Evolutionary conservation across 2,329 filamentous ascomycete species (phyloP), one percentile per base, ranked within the genome.

Genomic region (Pseudocercospora eumusae): DNA sequence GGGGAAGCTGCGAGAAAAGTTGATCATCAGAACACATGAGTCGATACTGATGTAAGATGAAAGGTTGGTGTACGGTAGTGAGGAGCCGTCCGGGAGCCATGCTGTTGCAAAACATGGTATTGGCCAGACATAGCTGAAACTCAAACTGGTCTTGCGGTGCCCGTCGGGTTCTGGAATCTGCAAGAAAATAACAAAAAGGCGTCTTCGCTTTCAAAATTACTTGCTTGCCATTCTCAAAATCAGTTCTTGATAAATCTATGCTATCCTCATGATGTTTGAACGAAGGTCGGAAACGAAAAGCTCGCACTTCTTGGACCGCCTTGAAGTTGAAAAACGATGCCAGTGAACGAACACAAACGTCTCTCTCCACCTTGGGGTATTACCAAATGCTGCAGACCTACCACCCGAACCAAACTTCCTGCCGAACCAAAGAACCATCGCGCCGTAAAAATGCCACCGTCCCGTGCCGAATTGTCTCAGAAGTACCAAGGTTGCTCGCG

Each of bases 61-160:
- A 47, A 20, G 23, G 36, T 21, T 21, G 44, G 11, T 47, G 44
- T 15, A n/a, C n/a, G n/a, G n/a, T n/a, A 25, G 25, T 52, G 47
- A 52, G 47, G 47, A 52, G 47, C 13, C 25, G 47, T n/a, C 23
- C 47, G 47, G 20, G 15, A 52, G 11, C n/a, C 21, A 21, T 13
- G n/a, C n/a, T n/a, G n/a, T n/a, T n/a, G n/a, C 25, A n/a, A 31
- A 31, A n/a, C 53, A 23, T 56, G 53, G 53, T 42, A 56, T 33
- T 3, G 33, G 31, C 27, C 11, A 52, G 54, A 23, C 20, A 52
- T 25, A 25, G 47, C 47, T 28, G 21, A 52, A 52, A 28, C 8
- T 28, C 25, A n/a, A 23, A 52, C 3, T 11, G 36, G 47, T 18
- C 47, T 52, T 8, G 47, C 21, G 15, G 15, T 27, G 15, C 8